phyloP scores from a whole-genome alignment of 352 stramenopile species.

The Globisporangium radiosum region DNA sequence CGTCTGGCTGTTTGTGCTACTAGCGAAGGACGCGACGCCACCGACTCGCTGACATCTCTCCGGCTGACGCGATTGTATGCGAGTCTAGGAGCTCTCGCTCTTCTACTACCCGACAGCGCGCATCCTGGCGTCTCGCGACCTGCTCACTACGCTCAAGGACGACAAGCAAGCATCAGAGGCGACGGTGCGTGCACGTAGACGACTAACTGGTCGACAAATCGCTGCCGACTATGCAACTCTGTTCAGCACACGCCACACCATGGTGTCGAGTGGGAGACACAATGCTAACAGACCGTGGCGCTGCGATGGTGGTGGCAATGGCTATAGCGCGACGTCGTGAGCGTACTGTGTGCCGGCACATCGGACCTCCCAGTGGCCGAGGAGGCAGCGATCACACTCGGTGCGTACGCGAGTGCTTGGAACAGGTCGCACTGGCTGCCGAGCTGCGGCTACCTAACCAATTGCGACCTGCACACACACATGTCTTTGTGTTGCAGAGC shows the following conservation, averaged over 20 bases:
- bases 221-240: too few relatives aligned
- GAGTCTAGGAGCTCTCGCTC: slow-evolving; percentile 26
- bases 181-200: background rate
- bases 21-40: background rate
- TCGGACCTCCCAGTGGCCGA: slow-evolving; percentile 95
- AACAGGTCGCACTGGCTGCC: too few relatives aligned
- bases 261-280: too few relatives aligned
- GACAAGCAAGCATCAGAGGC: background rate
- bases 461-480: background rate
- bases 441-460: background rate
- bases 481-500: slow-evolving; percentile 37
- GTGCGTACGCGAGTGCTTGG: slow-evolving; percentile 14
- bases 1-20: too few relatives aligned
- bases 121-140: slow-evolving; percentile 54
- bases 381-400: slow-evolving; percentile 92
- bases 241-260: too few relatives aligned
- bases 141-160: slow-evolving; percentile 4
- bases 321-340: slow-evolving; percentile 9
- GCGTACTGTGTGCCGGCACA: slow-evolving; percentile 93
- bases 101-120: slow-evolving; percentile 64
- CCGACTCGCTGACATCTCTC: background rate
- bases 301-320: too few relatives aligned
- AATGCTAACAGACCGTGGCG: too few relatives aligned
- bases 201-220: too few relatives aligned
- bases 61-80: too few relatives aligned